phyloP scores from a whole-genome alignment of 352 stramenopile genomes.

The Globisporangium carolinianum region DNA sequence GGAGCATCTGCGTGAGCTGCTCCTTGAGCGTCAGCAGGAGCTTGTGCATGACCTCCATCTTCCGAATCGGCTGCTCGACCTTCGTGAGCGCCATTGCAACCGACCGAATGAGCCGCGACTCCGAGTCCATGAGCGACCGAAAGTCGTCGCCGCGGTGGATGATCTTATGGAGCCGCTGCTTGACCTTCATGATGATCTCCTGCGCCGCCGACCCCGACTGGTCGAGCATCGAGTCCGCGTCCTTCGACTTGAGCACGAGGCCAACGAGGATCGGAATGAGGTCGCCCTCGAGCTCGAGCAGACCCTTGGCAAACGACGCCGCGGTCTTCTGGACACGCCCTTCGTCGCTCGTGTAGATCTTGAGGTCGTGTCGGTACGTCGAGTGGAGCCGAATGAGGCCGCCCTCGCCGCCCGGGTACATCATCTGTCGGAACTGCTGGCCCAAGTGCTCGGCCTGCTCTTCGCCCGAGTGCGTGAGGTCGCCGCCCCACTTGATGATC shows the following conservation, averaged over 20 bases:
- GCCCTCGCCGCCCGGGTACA: slow-evolving; percentile 90
- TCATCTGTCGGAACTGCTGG: slow-evolving; percentile 81
- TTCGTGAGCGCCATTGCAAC: slow-evolving; percentile 69
- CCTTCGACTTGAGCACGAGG: slow-evolving; percentile 86
- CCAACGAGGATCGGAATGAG: slow-evolving; percentile 99
- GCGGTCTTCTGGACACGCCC: slow-evolving; percentile 99
- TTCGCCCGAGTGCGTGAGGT: slow-evolving; percentile 95
- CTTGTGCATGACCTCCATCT: slow-evolving; percentile 89
- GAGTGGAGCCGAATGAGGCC: slow-evolving; percentile 98
- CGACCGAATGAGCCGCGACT: slow-evolving; percentile 74
- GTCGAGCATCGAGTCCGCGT: slow-evolving; percentile 97
- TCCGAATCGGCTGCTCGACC: slow-evolving; percentile 92
- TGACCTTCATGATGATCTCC: slow-evolving; percentile 87
- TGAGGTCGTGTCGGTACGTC: slow-evolving; percentile 99
- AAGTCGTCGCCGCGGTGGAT: slow-evolving; percentile 82
- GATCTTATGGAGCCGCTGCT: slow-evolving; percentile 83
- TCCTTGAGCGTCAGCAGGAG: slow-evolving; percentile 93
- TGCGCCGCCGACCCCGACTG: slow-evolving; percentile 94
- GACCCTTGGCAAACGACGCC: slow-evolving; percentile 97
- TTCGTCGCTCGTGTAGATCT: slow-evolving; percentile 99
- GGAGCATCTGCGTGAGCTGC: slow-evolving; percentile 69
- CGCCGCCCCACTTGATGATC: slow-evolving; percentile 99
- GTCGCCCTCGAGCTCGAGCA: slow-evolving; percentile 98
- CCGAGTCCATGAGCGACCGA: slow-evolving; percentile 65
- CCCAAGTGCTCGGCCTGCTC: slow-evolving; percentile 95